Percentiles rank a stretch among this genome's conserved stretches.
Evolutionary conservation across 78 protist genomes (phyloP).

Genomic region (Neovahlkampfia damariscottae): DNA sequence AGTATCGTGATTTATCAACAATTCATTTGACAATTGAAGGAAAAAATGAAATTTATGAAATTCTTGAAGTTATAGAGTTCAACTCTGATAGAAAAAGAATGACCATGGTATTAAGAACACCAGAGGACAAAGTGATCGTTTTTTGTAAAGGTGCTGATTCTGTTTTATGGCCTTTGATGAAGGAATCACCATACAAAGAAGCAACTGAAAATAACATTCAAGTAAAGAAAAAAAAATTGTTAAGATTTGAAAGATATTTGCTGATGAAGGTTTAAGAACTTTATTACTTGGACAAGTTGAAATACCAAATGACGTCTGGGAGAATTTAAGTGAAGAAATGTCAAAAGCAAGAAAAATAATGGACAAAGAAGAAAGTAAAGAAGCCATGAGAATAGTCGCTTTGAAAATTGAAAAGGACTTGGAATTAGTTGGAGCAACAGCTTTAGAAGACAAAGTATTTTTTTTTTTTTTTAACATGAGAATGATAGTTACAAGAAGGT

Average conservation of each 20-base stretch:
- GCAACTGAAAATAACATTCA: neutral
- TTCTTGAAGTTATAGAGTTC: conserved; percentile 67
- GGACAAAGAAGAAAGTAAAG: conserved; percentile 32
- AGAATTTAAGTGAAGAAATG: neutral
- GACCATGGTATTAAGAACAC: conserved; percentile 56
- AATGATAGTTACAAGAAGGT: conserved; percentile 82
- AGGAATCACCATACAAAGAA: too few relatives aligned
- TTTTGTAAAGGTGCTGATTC: conserved; percentile 79
- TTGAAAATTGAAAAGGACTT: conserved; percentile 53
- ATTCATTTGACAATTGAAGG: neutral
- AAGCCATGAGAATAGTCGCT: conserved; percentile 14
- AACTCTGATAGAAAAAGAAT: conserved; percentile 73
- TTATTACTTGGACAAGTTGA: conserved; percentile 41
- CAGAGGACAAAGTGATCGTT: conserved; percentile 31
- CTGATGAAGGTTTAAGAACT: conserved; percentile 76
- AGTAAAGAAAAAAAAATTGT: neutral
- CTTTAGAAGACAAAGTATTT: conserved; percentile 80
- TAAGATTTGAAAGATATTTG: conserved; percentile 31
- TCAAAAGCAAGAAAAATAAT: neutral
- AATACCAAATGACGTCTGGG: conserved; percentile 25
- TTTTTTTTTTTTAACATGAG: too few relatives aligned
- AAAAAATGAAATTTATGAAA: conserved; percentile 24
- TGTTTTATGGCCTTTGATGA: conserved; percentile 16
- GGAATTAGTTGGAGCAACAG: conserved; percentile 70
- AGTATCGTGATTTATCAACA: neutral